These are phyloP conservation scores for Trametes hirsuta DNA, from an alignment of 1,284 basidiomycete genomes.

Conservation along the genomic window DNA sequence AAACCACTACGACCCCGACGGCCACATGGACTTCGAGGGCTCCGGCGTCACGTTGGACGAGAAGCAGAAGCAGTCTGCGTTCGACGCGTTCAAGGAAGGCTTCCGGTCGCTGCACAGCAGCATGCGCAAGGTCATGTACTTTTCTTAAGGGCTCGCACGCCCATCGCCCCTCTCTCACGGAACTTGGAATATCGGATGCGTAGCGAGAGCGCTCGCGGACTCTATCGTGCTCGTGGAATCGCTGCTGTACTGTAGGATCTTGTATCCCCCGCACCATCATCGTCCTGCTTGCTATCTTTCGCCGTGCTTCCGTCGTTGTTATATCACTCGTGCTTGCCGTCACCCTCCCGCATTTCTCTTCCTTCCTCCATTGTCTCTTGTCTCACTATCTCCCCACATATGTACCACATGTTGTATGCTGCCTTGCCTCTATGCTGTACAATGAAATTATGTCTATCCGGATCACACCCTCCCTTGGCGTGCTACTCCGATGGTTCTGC, in stretches of 20 bases:
- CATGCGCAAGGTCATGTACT: slow-evolving; percentile 65
- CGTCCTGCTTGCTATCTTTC: not conserved
- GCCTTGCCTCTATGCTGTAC: too few relatives aligned
- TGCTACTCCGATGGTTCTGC: not conserved
- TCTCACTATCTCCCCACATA: not conserved
- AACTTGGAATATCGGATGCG: too few relatives aligned
- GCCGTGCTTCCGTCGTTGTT: not conserved
- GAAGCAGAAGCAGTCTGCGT: slow-evolving; percentile 41
- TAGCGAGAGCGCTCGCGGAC: too few relatives aligned
- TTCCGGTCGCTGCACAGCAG: slow-evolving; percentile 60
- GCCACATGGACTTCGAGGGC: slow-evolving; percentile 56
- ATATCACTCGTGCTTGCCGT: not conserved
- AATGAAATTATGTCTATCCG: not conserved
- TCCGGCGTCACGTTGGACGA: slow-evolving; percentile 47
- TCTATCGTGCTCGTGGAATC: too few relatives aligned
- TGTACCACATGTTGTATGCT: slow-evolving; percentile 5
- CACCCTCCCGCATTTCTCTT: not conserved
- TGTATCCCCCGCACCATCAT: not conserved
- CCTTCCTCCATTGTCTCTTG: not conserved
- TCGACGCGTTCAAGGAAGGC: slow-evolving; percentile 55
- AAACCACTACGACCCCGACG: slow-evolving; percentile 75
- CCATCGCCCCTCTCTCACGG: too few relatives aligned
- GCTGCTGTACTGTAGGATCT: not conserved
- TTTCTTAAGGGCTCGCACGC: slow-evolving; percentile 42
- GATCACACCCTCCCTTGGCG: not conserved